Conservation (phyloP, 23 red algal species). For the Chondrus crispus region DNA sequence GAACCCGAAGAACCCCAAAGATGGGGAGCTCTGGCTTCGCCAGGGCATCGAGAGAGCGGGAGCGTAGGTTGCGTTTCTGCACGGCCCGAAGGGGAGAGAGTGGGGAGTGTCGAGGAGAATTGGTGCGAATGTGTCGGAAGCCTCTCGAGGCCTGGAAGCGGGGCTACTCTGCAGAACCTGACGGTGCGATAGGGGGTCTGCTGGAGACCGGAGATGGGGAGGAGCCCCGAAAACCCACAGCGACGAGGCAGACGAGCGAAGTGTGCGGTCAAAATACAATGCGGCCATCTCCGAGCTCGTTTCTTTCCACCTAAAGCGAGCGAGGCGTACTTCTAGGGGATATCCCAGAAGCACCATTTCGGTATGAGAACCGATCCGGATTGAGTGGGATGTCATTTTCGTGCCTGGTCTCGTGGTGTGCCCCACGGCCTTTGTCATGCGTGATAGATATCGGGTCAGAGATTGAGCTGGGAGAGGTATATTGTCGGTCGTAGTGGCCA, state of each 20-base stretch:
- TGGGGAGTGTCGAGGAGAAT: too few relatives aligned
- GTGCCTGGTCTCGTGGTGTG: not conserved
- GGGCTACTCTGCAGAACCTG: too few relatives aligned
- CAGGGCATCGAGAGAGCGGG: too few relatives aligned
- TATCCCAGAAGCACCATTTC: not conserved
- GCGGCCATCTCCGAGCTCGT: not conserved
- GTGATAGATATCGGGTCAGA: not conserved
- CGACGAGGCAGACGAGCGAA: not conserved
- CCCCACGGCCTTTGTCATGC: not conserved
- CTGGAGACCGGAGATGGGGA: not conserved
- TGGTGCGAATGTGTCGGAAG: too few relatives aligned
- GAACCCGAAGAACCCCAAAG: too few relatives aligned
- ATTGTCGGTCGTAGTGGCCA: not conserved
- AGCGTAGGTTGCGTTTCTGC: too few relatives aligned
- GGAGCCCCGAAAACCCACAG: slow-evolving; percentile 30
- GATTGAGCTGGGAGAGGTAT: too few relatives aligned
- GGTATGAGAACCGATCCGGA: slow-evolving; percentile 19
- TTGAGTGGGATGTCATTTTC: not conserved
- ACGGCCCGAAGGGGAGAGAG: too few relatives aligned
- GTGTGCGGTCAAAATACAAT: slow-evolving; percentile 13
- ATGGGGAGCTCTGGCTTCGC: too few relatives aligned
- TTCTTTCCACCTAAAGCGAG: slow-evolving; percentile 7
- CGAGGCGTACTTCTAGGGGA: not conserved
- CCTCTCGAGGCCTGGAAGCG: too few relatives aligned
- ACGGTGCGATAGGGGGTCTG: too few relatives aligned